Conservation (phyloP, 1,284 basidiomycete species). For the Moniliophthora roreri region DNA sequence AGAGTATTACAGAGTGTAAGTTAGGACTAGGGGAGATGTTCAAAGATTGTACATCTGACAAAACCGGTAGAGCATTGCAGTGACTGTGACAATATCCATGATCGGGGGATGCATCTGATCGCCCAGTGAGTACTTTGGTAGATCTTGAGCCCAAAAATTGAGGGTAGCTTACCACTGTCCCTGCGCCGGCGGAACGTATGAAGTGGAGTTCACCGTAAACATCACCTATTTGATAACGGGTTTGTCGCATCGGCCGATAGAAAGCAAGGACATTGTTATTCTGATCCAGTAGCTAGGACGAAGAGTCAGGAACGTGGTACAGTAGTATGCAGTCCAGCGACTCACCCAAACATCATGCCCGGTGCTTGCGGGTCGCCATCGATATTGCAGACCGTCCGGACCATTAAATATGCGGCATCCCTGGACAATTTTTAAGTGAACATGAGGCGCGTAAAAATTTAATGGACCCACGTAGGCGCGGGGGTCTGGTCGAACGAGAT, state of each 20-base stretch:
- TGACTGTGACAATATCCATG: conserved; percentile 83
- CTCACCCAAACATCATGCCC: conserved; percentile 64
- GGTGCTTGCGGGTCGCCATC: conserved; percentile 66
- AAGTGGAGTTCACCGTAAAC: conserved; percentile 83
- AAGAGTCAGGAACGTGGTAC: background rate
- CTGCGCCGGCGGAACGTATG: conserved; percentile 70
- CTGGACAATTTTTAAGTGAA: conserved; percentile 32
- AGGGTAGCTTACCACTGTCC: conserved; percentile 66
- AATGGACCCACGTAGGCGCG: conserved; percentile 50
- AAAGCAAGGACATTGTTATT: conserved; percentile 70
- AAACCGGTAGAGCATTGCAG: conserved; percentile 80
- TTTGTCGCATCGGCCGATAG: conserved; percentile 71
- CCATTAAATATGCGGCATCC: conserved; percentile 70
- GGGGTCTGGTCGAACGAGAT: conserved; percentile 69
- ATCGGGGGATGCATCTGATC: conserved; percentile 78
- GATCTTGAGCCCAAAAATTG: conserved; percentile 16
- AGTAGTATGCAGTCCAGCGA: conserved; percentile 18
- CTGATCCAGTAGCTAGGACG: conserved; percentile 65
- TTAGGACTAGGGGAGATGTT: conserved; percentile 19
- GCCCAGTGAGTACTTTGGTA: conserved; percentile 1
- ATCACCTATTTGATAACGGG: conserved; percentile 79
- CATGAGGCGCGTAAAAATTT: conserved; percentile 18
- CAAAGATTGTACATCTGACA: conserved; percentile 67
- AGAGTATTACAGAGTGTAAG: background rate
- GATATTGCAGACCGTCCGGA: conserved; percentile 76